Evolutionary conservation across 78 protist species (phyloP).

Genomic region (Dictyostelium firmibasis): DNA sequence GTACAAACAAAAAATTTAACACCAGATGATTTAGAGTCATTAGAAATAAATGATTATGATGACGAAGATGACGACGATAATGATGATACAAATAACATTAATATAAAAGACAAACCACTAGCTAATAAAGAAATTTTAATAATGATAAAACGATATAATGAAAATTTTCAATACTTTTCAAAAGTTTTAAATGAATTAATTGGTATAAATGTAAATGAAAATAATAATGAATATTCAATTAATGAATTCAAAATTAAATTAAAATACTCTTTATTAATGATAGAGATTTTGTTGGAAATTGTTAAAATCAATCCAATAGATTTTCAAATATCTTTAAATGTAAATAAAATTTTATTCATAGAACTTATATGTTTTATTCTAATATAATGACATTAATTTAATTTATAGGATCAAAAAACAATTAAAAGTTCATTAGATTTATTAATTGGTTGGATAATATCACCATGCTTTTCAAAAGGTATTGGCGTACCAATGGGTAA

Average conservation of each 20-base stretch:
- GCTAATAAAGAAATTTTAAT: not conserved
- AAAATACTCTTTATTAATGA: constrained; percentile 9
- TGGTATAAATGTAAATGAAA: not conserved
- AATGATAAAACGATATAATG: not conserved
- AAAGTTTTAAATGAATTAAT: not conserved
- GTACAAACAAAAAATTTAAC: not conserved
- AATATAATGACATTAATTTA: not conserved
- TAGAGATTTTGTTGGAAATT: not conserved
- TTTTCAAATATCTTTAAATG: not conserved
- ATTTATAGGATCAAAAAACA: constrained; percentile 29
- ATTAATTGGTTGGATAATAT: constrained; percentile 47
- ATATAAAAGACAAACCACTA: not conserved
- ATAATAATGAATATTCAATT: not conserved
- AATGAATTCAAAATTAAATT: not conserved
- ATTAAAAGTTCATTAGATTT: constrained; percentile 45
- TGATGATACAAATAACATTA: not conserved
- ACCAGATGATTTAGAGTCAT: constrained; percentile 64
- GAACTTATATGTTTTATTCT: too few species aligned
- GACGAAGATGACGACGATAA: not conserved
- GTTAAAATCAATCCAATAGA: not conserved
- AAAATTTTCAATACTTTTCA: not conserved
- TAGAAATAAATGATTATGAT: constrained; percentile 32
- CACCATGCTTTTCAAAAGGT: constrained; percentile 21
- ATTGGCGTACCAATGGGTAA: constrained; percentile 47
- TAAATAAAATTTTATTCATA: too few species aligned